A percentile compares a stretch with the other conserved stretches of the same genome.
phyloP scores from a whole-genome alignment of 2,329 filamentous ascomycete genomes.

The Botrytis paeoniae region DNA sequence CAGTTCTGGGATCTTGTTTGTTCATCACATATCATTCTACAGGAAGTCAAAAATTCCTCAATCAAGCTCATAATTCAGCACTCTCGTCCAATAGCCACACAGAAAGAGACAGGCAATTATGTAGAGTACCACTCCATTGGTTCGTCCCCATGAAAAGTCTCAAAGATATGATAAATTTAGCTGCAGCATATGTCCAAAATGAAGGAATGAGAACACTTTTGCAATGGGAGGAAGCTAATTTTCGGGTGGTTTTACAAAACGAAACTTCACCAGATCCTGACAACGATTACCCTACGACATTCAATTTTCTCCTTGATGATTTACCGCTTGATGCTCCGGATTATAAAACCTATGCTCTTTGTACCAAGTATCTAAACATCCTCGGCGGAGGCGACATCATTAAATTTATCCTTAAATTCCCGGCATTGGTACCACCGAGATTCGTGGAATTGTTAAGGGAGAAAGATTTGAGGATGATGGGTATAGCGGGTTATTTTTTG shows the following conservation, averaged over 20 bases:
- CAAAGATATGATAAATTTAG: constrained; percentile 4
- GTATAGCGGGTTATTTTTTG: constrained; percentile 12
- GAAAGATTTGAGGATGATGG: neutral
- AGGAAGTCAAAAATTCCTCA: neutral
- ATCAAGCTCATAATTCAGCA: neutral
- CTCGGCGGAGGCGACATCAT: neutral
- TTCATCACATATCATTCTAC: constrained; percentile 5
- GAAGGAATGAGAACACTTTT: neutral
- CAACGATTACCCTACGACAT: neutral
- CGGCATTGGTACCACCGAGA: neutral
- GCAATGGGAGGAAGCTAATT: neutral
- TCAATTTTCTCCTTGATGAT: constrained; percentile 8
- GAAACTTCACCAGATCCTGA: neutral
- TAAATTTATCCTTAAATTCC: constrained; percentile 1
- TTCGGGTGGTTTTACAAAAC: neutral
- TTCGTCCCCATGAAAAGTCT: constrained; percentile 1
- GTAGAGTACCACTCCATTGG: constrained; percentile 7
- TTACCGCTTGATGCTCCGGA: neutral
- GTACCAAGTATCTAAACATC: neutral
- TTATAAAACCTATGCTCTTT: neutral
- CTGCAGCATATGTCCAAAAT: neutral
- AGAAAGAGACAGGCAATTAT: neutral
- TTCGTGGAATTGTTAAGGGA: neutral
- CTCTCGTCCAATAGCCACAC: no score
- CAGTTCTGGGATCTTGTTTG: neutral